Evolutionary conservation across 148 eudicot genomes (phyloP).

Genomic region (Rhododendron ovatum): DNA sequence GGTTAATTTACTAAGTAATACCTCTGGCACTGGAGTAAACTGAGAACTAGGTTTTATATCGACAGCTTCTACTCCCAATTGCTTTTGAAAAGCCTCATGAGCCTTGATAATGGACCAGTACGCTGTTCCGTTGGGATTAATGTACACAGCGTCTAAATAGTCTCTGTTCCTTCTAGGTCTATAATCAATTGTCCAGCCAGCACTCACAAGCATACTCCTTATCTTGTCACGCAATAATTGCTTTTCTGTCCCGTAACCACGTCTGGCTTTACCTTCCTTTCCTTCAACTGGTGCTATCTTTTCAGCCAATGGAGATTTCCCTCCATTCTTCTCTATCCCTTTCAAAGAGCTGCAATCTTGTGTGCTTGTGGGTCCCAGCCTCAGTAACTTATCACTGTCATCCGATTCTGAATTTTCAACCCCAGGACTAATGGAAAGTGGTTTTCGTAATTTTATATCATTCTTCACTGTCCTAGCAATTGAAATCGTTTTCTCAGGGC

Average conservation of each 20-base stretch:
- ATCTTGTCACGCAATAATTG: constrained; percentile 83
- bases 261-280: constrained; percentile 61
- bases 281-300: constrained; percentile 34
- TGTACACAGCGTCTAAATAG: constrained; percentile 91
- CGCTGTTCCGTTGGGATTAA: constrained; percentile 85
- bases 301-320: constrained; percentile 39
- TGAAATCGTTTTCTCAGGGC: constrained; percentile 31
- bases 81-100: constrained; percentile 92
- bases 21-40: constrained; percentile 69
- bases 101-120: constrained; percentile 98
- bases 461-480: constrained; percentile 29
- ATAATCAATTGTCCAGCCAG: constrained; percentile 97
- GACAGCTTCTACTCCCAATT: constrained; percentile 54
- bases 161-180: constrained; percentile 96
- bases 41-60: constrained; percentile 30
- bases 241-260: constrained; percentile 92
- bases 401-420: constrained; percentile 27
- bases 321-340: constrained; percentile 25
- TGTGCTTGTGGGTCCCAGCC: constrained; percentile 29
- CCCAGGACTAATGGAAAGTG: constrained; percentile 1
- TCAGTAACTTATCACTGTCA: constrained; percentile 43
- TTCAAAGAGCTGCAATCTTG: constrained; percentile 26
- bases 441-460: constrained; percentile 27
- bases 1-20: constrained; percentile 63
- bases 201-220: constrained; percentile 66